Evolutionary conservation across 2,329 filamentous ascomycete genomes (phyloP).

Genomic region (Fusarium sp.): DNA sequence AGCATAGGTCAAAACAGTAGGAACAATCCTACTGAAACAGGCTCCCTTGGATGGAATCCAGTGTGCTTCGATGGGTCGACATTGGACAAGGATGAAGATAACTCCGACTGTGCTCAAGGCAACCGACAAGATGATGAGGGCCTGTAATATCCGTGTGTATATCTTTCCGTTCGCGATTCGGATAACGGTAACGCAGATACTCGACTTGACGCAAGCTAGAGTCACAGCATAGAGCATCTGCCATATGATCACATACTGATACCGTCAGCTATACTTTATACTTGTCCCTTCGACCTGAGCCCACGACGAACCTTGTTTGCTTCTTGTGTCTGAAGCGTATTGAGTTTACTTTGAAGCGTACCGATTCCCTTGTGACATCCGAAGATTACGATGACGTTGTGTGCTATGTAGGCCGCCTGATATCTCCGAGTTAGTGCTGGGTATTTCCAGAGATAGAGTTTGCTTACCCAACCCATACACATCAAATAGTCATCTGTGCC

Average conservation of each 20-base stretch:
- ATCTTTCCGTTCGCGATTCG: constrained; percentile 7
- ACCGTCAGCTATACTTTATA: neutral
- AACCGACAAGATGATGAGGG: constrained; percentile 3
- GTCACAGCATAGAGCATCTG: constrained; percentile 20
- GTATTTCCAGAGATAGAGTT: neutral
- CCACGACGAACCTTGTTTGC: constrained; percentile 8
- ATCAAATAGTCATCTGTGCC: constrained; percentile 24
- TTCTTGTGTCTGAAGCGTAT: constrained; percentile 7
- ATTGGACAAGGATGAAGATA: constrained; percentile 6
- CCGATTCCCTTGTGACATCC: constrained; percentile 14
- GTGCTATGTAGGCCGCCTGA: constrained; percentile 13
- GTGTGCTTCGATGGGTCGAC: constrained; percentile 1
- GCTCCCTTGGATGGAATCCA: constrained; percentile 14
- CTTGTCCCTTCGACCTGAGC: too few species aligned
- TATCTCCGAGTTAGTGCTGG: neutral
- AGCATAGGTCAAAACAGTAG: constrained; percentile 18
- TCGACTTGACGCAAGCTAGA: constrained; percentile 13
- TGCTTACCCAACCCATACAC: constrained; percentile 15
- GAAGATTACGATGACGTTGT: constrained; percentile 13
- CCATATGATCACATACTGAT: constrained; percentile 15
- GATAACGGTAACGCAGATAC: constrained; percentile 21
- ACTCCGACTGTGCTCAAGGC: constrained; percentile 1
- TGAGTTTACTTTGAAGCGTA: neutral
- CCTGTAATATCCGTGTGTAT: neutral
- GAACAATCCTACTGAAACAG: constrained; percentile 11